Percentiles rank a stretch among this genome's conserved stretches.
Evolutionary conservation across 139 green algal species (phyloP).

Genomic region (Astrephomene gubernaculifera): DNA sequence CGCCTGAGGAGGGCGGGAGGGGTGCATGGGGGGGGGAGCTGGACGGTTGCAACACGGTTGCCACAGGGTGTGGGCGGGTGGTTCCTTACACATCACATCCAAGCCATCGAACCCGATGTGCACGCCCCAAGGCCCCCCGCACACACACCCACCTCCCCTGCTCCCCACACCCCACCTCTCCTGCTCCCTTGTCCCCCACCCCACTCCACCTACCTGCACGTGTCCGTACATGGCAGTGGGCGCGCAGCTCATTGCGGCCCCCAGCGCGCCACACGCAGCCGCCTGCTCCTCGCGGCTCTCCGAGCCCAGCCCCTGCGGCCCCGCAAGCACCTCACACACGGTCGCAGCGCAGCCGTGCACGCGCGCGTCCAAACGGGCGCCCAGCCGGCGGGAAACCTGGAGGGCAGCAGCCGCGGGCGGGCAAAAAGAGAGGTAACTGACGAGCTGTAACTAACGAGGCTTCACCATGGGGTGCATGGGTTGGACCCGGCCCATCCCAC

Average conservation of each 20-base stretch:
- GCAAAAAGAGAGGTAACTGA: no score
- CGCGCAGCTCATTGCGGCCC: conserved; percentile 57
- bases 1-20: background rate
- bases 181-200: background rate
- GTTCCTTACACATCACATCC: no score
- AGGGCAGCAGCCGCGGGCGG: background rate
- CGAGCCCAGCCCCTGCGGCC: conserved; percentile 56
- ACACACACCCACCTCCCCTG: no score
- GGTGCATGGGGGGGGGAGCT: background rate
- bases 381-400: conserved; percentile 6
- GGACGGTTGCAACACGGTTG: background rate
- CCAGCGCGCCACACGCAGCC: conserved; percentile 68
- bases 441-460: no score
- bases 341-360: background rate
- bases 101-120: no score
- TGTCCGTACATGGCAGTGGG: conserved; percentile 53
- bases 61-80: no score
- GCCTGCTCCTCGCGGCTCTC: conserved; percentile 13
- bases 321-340: conserved; percentile 52
- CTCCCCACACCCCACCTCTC: no score
- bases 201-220: conserved; percentile 42
- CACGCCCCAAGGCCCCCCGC: no score
- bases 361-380: conserved; percentile 4
- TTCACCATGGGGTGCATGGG: no score
- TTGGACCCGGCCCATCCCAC: no score